phyloP scores from a whole-genome alignment of 1,284 basidiomycete species.

The Heterobasidion occidentale region DNA sequence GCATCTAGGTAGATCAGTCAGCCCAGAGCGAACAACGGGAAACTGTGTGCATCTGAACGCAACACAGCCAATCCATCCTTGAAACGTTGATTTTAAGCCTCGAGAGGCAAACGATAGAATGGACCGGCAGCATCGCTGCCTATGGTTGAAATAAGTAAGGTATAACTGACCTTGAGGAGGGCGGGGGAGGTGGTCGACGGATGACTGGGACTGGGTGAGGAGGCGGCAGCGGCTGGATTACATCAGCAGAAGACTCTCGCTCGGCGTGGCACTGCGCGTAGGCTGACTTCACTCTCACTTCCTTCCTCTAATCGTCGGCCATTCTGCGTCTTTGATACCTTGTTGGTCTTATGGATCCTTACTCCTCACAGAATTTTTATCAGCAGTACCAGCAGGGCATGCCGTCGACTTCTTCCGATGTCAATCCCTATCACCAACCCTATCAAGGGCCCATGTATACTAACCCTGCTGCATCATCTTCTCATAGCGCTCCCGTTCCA shows the following conservation, averaged over 20 bases:
- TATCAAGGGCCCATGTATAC: slow-evolving; percentile 71
- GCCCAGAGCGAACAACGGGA: background rate
- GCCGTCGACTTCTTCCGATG: slow-evolving; percentile 36
- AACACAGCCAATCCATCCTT: slow-evolving; percentile 13
- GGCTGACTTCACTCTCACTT: background rate
- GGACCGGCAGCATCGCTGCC: background rate
- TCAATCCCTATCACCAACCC: slow-evolving; percentile 72
- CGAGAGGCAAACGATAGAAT: no score
- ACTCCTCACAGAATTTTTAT: slow-evolving; percentile 18
- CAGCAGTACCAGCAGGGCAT: slow-evolving; percentile 37
- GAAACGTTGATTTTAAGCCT: background rate
- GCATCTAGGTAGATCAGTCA: slow-evolving; percentile 47
- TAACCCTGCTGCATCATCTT: slow-evolving; percentile 48
- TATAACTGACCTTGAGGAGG: background rate
- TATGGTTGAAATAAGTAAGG: background rate
- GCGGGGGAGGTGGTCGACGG: background rate
- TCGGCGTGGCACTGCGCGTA: no score
- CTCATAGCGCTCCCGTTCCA: slow-evolving; percentile 71
- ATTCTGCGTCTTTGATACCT: background rate
- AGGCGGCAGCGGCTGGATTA: no score
- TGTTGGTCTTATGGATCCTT: slow-evolving; percentile 5
- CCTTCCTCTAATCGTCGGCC: background rate
- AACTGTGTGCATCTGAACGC: background rate
- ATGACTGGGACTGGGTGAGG: background rate
- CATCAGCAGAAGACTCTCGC: no score